Conservation (phyloP, 1,284 basidiomycete genomes). For the Wallemia hederae region DNA sequence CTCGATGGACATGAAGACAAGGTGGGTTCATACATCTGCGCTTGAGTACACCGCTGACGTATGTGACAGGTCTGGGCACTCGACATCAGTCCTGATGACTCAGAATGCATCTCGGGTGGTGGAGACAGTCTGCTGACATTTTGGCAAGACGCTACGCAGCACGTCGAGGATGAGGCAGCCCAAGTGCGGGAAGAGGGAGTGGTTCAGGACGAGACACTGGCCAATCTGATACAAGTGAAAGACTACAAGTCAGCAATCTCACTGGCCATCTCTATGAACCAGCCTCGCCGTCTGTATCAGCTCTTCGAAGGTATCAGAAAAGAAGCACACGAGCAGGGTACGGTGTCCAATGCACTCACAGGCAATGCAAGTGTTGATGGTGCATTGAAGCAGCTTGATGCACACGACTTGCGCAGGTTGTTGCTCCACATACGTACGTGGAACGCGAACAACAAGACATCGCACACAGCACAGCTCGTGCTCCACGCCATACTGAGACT, state of each 20-base stretch:
- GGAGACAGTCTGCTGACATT: constrained; percentile 79
- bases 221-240: constrained; percentile 53
- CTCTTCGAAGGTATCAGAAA: no score
- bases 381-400: constrained; percentile 40
- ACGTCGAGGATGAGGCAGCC: constrained; percentile 35
- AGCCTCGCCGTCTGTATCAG: constrained; percentile 57
- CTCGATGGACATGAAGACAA: constrained; percentile 92
- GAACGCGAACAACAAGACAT: constrained; percentile 72
- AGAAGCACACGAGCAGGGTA: no score
- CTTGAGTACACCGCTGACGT: no score
- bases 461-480: constrained; percentile 56
- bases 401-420: constrained; percentile 47
- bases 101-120: constrained; percentile 59
- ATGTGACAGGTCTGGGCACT: constrained; percentile 59
- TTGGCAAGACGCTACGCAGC: constrained; percentile 75
- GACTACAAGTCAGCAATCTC: constrained; percentile 78
- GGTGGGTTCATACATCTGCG: constrained; percentile 21
- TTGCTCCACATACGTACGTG: constrained; percentile 62
- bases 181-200: constrained; percentile 42
- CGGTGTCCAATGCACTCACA: constrained; percentile 21
- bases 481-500: constrained; percentile 54
- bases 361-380: constrained; percentile 45
- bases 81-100: constrained; percentile 43
- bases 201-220: constrained; percentile 29
- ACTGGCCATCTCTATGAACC: constrained; percentile 67